Base-by-base conservation (phyloP, 2,329 filamentous ascomycete species). In the Botrytis fragariae region DNA sequence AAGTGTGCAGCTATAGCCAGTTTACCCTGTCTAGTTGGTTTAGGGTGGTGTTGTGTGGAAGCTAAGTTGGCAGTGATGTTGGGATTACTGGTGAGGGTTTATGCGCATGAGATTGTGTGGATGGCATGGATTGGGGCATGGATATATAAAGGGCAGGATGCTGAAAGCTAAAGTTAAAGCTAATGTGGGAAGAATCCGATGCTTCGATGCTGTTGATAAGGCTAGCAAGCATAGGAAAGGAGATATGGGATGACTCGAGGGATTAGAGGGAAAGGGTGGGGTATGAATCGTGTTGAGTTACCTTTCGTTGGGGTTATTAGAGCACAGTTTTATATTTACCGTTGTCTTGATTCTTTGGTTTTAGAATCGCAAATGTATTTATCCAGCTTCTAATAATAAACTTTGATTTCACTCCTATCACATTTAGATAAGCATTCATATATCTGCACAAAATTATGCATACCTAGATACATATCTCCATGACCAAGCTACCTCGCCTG, bases 61-160 rank as follows among this genome's bases (percentile, higher is more conserved):
- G 37, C 60, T 62, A 62, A 25, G 60, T n/a, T 48, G 42, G 42
- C 20, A n/a, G 29, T 65, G 44, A 9, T 37, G 42, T 64, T 64
- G n/a, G 12, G 62, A 64, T 64, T 20, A 37, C 35, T 14, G 59
- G 35, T 65, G 29, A 32, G 42, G n/a, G 3, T 48, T 64, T 32
- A 35, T 64, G 62, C 62, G 62, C n/a, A 32, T 65, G 62, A 65
- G 32, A 32, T 14, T 65, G 63, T 45, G 42, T 65, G 63, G 63
- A 35, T 8, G 25, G 32, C 29, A 65, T 65, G 42, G 63, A 64
- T 64, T 57, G 51, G n/a, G 32, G 32, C 32, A 37, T 61, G 59
- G 59, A 61, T 61, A 37, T 37, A 14, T 61, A 16, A 18, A 57
- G 14, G 51, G 51, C 51, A 29, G n/a, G n/a, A 29, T 29, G 51